Evolutionary conservation across 352 stramenopile species (phyloP), one percentile per base, ranked within the genome.

Genomic region (Pythium scleroteichum): DNA sequence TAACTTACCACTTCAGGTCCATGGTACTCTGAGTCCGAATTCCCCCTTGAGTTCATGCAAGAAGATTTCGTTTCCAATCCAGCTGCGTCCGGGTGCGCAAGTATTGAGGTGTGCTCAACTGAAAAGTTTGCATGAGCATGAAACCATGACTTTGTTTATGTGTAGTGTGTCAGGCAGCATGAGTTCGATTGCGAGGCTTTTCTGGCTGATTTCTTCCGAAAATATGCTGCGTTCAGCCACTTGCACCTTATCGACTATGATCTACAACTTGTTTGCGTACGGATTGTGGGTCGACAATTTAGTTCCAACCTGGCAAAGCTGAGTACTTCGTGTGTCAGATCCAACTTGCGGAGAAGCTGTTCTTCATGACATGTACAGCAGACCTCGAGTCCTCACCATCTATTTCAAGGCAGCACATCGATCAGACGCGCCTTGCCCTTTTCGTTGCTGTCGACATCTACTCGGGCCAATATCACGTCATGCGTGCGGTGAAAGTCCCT

Each of bases 171-270:
- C 32, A 58, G 44, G 22, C 73, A 89, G 53, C 73, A 80, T 45
- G 50, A 74, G 33, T 83, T 91, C 44, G 76, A 89, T 48, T 70
- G 78, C 14, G 82, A 91, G 57, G 48, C 59, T 9, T 88, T 89
- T 52, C 44, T 91, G 9, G 69, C 68, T 3, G 35, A 54, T 4
- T 82, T 89, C 55, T 52, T 91, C 24, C 61, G 68, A 47, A 69
- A 55, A 7, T 87, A 86, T 33, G 62, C 65, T 23, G 56, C 68
- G 0, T 70, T 87, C 40, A 66, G 64, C 35, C 46, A 60, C 6
- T 69, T 71, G 46, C 67, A 82, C 39, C 61, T 91, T 23, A 69
- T 86, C 8, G 78, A 89, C 66, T 91, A 91, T 57, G 79, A 88
- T 41, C 39, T 88, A 3, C 68, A 64, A 12, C 64, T 88, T 40